These are phyloP conservation scores for Fusarium sp. DNA, from an alignment of 2,329 filamentous ascomycete genomes.

Conservation along the genomic window DNA sequence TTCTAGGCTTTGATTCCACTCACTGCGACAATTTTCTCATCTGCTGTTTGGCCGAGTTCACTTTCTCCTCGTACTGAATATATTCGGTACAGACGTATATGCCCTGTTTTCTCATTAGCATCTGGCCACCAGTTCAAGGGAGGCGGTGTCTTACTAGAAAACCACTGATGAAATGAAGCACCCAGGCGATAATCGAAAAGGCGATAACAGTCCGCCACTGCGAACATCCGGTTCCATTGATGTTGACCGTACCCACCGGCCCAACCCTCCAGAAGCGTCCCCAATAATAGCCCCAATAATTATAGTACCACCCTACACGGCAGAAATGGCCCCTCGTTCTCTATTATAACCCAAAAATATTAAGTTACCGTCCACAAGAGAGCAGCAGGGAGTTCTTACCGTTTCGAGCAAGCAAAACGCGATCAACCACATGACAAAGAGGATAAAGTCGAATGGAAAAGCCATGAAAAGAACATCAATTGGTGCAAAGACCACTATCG, in stretches of 20 bases:
- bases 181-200: constrained; percentile 43
- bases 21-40: background rate
- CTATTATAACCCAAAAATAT: background rate
- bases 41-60: background rate
- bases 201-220: constrained; percentile 43
- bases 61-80: background rate
- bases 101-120: background rate
- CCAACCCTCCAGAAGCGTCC: constrained; percentile 34
- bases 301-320: constrained; percentile 37
- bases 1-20: background rate
- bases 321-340: constrained; percentile 28
- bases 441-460: constrained; percentile 46
- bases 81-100: background rate
- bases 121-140: background rate
- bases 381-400: constrained; percentile 18
- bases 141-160: constrained; percentile 31
- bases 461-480: constrained; percentile 39
- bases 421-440: constrained; percentile 48
- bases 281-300: constrained; percentile 49
- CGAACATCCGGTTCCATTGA: constrained; percentile 32
- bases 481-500: constrained; percentile 38
- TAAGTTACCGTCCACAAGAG: background rate
- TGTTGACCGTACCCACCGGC: constrained; percentile 10
- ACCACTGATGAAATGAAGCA: constrained; percentile 39
- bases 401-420: constrained; percentile 44